These are phyloP conservation scores for Gossypium davidsonii DNA, from an alignment of 441 rosid genomes.

Conservation along the genomic window DNA sequence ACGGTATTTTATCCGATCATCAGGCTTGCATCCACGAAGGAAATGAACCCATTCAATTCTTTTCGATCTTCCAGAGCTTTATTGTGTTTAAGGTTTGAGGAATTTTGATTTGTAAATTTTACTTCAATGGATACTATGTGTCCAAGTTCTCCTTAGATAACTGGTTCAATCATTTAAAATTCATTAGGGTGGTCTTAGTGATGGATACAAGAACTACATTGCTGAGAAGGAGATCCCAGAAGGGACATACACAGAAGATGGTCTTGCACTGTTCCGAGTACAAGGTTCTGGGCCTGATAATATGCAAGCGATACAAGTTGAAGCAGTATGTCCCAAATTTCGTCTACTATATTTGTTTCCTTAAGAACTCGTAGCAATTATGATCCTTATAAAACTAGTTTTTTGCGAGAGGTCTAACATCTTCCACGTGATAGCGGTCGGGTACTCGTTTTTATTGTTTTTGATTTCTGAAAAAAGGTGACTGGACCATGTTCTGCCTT, in stretches of 20 bases:
- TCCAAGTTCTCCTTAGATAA: constrained; percentile 5
- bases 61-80: constrained; percentile 86
- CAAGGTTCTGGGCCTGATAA: constrained; percentile 98
- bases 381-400: constrained; percentile 5
- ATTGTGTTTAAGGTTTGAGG: constrained; percentile 73
- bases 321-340: constrained; percentile 55
- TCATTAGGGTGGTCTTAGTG: constrained; percentile 77
- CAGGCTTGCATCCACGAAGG: constrained; percentile 90
- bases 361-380: not conserved
- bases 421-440: not conserved
- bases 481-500: not conserved
- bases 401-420: not conserved
- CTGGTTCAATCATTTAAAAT: constrained; percentile 16
- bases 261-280: constrained; percentile 74
- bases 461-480: not conserved
- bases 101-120: constrained; percentile 11
- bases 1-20: constrained; percentile 15
- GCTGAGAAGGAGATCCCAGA: constrained; percentile 69
- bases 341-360: constrained; percentile 1
- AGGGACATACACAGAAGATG: constrained; percentile 64
- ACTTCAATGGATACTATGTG: not conserved
- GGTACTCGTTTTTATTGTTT: not conserved
- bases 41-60: constrained; percentile 88
- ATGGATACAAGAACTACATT: constrained; percentile 71
- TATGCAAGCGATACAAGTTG: constrained; percentile 98